Conservation (phyloP, 805 yeast genomes). For the Debaryomyces hansenii region DNA sequence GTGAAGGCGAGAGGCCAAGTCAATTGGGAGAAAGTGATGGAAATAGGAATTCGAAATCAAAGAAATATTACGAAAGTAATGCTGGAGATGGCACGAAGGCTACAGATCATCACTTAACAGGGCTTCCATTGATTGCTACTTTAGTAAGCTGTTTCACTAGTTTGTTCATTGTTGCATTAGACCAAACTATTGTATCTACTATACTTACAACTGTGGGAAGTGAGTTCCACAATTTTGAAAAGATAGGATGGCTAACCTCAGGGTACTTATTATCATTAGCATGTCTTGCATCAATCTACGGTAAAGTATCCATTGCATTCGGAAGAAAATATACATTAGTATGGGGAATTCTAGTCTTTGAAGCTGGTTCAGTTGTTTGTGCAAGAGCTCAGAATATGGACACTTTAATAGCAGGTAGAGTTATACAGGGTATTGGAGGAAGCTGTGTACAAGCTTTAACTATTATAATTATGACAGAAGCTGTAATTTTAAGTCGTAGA, state of each 20-base stretch:
- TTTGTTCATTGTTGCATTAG: constrained; percentile 48
- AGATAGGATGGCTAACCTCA: constrained; percentile 59
- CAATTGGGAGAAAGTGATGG: no score
- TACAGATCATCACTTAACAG: constrained; percentile 33
- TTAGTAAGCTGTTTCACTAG: constrained; percentile 27
- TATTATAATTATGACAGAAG: constrained; percentile 57
- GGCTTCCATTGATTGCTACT: constrained; percentile 24
- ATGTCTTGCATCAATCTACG: constrained; percentile 55
- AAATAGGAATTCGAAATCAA: neutral
- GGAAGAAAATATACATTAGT: constrained; percentile 56
- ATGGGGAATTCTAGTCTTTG: constrained; percentile 52
- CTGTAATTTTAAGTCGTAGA: constrained; percentile 45
- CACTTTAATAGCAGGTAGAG: constrained; percentile 70
- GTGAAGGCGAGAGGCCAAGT: no score
- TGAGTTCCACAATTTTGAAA: constrained; percentile 48
- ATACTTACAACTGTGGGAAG: constrained; percentile 49
- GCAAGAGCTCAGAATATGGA: constrained; percentile 57
- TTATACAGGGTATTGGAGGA: constrained; percentile 69
- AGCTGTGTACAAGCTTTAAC: constrained; percentile 63
- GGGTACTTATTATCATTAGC: constrained; percentile 58
- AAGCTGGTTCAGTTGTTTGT: constrained; percentile 59
- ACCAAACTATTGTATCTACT: constrained; percentile 59
- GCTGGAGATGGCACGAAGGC: constrained; percentile 45
- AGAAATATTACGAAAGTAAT: constrained; percentile 32
- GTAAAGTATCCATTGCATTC: constrained; percentile 53